Conservation (phyloP, 164 flowering plant species). For the Chloranthus sessilifolius region DNA sequence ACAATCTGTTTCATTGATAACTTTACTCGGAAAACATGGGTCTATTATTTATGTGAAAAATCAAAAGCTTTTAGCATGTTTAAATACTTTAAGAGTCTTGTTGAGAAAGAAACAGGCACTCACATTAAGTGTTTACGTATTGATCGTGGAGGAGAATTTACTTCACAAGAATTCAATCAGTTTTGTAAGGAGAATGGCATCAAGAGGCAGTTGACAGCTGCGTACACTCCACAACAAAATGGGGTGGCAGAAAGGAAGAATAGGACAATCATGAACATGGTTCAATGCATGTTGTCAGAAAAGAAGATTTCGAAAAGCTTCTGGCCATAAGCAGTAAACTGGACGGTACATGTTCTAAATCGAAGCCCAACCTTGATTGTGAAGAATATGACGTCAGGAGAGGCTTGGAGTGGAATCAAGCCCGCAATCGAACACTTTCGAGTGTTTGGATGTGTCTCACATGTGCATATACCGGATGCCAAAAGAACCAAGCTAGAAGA, state of each 20-base stretch:
- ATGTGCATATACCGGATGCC: neutral
- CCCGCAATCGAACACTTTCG: slow-evolving; percentile 1
- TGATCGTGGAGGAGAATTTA: slow-evolving; percentile 1
- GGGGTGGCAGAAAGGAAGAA: neutral
- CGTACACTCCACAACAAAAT: neutral
- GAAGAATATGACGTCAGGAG: slow-evolving; percentile 5
- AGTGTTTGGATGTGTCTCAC: slow-evolving; percentile 2
- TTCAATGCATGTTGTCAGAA: neutral
- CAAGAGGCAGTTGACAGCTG: neutral
- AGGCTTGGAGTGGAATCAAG: slow-evolving; percentile 5
- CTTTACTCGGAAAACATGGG: neutral
- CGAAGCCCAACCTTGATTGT: neutral
- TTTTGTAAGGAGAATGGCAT: slow-evolving; percentile 3
- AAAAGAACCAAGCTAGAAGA: slow-evolving; percentile 8
- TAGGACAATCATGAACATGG: neutral
- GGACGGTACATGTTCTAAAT: neutral
- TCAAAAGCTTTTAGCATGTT: neutral
- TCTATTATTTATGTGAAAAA: slow-evolving; percentile 4
- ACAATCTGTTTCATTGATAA: neutral
- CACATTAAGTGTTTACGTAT: neutral
- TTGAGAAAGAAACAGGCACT: neutral
- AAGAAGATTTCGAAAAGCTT: neutral
- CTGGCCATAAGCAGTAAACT: neutral
- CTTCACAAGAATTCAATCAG: neutral
- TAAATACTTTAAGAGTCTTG: neutral